phyloP scores from a whole-genome alignment of 164 flowering plant species.

The Taxillus chinensis region DNA sequence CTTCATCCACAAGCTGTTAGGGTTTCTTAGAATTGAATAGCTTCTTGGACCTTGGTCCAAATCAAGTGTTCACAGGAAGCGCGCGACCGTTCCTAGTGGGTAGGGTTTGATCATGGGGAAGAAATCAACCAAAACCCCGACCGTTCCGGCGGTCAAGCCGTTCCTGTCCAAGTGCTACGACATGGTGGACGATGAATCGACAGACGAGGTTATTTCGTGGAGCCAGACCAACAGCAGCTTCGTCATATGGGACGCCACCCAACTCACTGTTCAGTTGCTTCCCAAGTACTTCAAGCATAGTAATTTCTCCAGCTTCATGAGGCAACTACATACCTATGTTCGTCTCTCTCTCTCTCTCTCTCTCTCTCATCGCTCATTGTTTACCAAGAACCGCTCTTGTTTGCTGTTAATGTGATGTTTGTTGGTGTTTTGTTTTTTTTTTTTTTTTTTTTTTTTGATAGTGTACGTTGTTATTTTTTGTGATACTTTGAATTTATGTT shows the following conservation, averaged over 20 bases:
- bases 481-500: background rate
- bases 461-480: background rate
- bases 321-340: slow-evolving; percentile 61
- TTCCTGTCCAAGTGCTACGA: slow-evolving; percentile 44
- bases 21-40: no score
- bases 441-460: background rate
- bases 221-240: slow-evolving; percentile 21
- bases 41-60: no score
- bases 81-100: no score
- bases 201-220: slow-evolving; percentile 42
- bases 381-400: background rate
- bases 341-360: slow-evolving; percentile 8
- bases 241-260: slow-evolving; percentile 33
- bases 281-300: slow-evolving; percentile 48
- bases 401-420: background rate
- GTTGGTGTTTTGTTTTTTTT: background rate
- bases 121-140: slow-evolving; percentile 12
- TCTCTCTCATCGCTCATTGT: background rate
- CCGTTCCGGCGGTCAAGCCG: slow-evolving; percentile 20
- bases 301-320: slow-evolving; percentile 53
- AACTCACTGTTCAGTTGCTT: slow-evolving; percentile 28
- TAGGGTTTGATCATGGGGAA: slow-evolving; percentile 16
- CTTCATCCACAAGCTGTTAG: no score
- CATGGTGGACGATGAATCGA: slow-evolving; percentile 37
- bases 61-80: no score